phyloP scores from a whole-genome alignment of 768 basidiomycete genomes.

The Trametes elegans region DNA sequence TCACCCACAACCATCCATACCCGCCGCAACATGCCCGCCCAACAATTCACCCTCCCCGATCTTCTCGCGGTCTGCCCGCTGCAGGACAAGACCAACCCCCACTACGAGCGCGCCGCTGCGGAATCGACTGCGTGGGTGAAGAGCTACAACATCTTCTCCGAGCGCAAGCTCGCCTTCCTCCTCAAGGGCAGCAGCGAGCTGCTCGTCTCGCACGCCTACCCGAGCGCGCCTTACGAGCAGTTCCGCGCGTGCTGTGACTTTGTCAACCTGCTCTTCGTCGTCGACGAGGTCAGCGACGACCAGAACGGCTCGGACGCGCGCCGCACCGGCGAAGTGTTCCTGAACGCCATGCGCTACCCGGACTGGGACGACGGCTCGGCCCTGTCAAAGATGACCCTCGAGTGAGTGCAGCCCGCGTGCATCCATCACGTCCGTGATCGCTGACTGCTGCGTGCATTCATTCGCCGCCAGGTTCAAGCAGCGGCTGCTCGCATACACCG shows the following conservation, averaged over 20 bases:
- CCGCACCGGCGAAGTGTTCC: conserved; percentile 51
- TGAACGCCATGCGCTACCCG: conserved; percentile 54
- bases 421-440: background rate
- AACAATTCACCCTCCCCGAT: conserved; percentile 55
- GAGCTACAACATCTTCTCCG: conserved; percentile 57
- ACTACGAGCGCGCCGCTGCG: conserved; percentile 54
- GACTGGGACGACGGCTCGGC: conserved; percentile 57
- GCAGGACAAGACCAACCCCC: conserved; percentile 53
- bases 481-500: conserved; percentile 45
- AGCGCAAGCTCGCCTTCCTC: conserved; percentile 62
- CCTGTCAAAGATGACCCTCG: conserved; percentile 60
- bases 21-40: conserved; percentile 12
- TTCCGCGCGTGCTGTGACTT: conserved; percentile 67
- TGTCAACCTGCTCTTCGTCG: conserved; percentile 51
- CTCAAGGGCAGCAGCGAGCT: conserved; percentile 62
- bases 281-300: conserved; percentile 71
- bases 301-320: conserved; percentile 59
- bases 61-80: conserved; percentile 49
- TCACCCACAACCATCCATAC: no score
- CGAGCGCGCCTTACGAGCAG: conserved; percentile 57
- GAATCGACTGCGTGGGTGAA: conserved; percentile 68
- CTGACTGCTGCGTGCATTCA: background rate
- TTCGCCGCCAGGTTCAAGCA: conserved; percentile 52
- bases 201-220: conserved; percentile 61
- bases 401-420: conserved; percentile 48